phyloP scores from a whole-genome alignment of 2,329 filamentous ascomycete species.

The Fusarium newnesense region DNA sequence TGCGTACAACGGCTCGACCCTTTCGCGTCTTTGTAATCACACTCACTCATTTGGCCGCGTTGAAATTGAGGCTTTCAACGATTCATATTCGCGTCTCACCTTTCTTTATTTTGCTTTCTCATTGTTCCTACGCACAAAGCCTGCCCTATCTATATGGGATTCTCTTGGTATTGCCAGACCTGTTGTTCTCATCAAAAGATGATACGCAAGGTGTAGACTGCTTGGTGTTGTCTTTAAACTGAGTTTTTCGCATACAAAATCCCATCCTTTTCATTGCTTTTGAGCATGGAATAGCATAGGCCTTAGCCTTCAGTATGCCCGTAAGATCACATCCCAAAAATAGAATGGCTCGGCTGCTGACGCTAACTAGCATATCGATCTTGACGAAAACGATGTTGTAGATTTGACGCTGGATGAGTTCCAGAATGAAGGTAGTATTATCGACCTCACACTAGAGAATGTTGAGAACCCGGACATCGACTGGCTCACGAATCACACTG shows the following conservation, averaged over 20 bases:
- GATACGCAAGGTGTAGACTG: neutral
- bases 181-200: neutral
- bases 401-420: constrained; percentile 10
- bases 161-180: neutral
- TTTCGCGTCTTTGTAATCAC: neutral
- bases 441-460: constrained; percentile 6
- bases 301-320: constrained; percentile 12
- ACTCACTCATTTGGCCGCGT: neutral
- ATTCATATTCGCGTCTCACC: neutral
- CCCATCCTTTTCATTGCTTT: neutral
- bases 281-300: constrained; percentile 8
- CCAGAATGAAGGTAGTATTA: constrained; percentile 3
- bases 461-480: constrained; percentile 1
- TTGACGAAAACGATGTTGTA: constrained; percentile 13
- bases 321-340: constrained; percentile 5
- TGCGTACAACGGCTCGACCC: neutral
- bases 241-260: neutral
- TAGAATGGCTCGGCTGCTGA: neutral
- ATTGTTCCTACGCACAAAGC: neutral
- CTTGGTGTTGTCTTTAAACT: neutral
- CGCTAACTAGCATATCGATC: constrained; percentile 8
- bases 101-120: neutral
- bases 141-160: neutral
- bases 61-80: neutral
- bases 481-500: neutral